Evolutionary conservation across 2,329 filamentous ascomycete species (phyloP), one percentile per base, ranked within the genome.

Genomic region (Pseudocercospora cruenta): DNA sequence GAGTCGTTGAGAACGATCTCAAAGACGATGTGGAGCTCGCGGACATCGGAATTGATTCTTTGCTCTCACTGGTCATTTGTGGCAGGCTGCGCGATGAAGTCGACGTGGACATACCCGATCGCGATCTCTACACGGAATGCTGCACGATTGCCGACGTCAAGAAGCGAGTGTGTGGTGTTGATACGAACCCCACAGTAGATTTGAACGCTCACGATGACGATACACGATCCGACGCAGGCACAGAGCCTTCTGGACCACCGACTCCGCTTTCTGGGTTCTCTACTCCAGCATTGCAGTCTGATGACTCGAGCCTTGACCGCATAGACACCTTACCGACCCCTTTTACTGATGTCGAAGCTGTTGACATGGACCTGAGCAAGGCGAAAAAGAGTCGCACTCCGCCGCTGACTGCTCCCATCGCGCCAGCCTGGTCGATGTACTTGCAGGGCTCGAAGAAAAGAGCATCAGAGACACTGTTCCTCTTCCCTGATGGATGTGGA

Each of bases 401-500:
- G 49, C 49, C 49, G 14, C 19, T 16, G 21, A 24, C 10, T 54
- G 14, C 24, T 24, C 8, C 16, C 14, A 58, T 65, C 19, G 47
- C 54, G 24, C 49, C 58, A 22, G 63, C 63, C 22, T 65, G 59
- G 55, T 64, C 65, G 10, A 62, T 63, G 43, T 58, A 63, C 26
- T 54, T 72, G n/a, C 71, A 73, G 49, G 70, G 70, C 24, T 61
- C 63, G 9, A 47, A 58, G 12, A 71, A 67, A 58, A 58, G 51
- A 7, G 65, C 71, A 16, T 66, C 33, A 14, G 31, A 51, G 51
- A 68, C 39, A 58, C 55, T 67, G 24, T 72, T 67, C 67, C 73
- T 85, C 53, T 76, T 85, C 60, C 82, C 83, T 33, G 82, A 81
- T 2, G 81, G 81, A 14, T 80, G 79, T 21, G 81, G 81, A 28